A percentile compares a stretch with the other conserved stretches of the same genome.
These are phyloP conservation scores for Eruca vesicaria DNA, from an alignment of 441 rosid species.

Conservation along the genomic window DNA sequence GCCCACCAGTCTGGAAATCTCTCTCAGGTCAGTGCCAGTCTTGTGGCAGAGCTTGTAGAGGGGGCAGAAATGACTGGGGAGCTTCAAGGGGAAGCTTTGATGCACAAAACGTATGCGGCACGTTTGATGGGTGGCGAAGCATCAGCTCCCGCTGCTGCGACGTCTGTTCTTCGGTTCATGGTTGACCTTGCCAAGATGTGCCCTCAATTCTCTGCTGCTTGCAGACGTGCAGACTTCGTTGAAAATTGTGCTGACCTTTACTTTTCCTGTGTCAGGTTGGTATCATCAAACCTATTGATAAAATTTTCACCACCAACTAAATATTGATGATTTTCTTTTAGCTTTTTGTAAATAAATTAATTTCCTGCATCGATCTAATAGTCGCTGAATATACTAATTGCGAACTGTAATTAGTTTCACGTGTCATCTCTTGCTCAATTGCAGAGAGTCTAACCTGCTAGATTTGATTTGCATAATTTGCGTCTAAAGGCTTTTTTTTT, in stretches of 20 bases:
- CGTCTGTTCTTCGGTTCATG: conserved; percentile 98
- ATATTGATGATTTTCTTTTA: conserved; percentile 17
- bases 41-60: conserved; percentile 95
- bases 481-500: conserved; percentile 14
- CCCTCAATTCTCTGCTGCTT: conserved; percentile 91
- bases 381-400: background rate
- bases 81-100: conserved; percentile 99
- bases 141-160: conserved; percentile 99
- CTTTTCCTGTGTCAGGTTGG: conserved; percentile 98
- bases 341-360: background rate
- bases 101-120: conserved; percentile 99
- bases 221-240: conserved; percentile 92
- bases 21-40: conserved; percentile 87
- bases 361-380: background rate
- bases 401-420: conserved; percentile 7
- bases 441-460: conserved; percentile 18
- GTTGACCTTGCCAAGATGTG: conserved; percentile 99
- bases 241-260: conserved; percentile 96
- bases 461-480: conserved; percentile 12
- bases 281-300: conserved; percentile 29
- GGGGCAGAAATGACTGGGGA: conserved; percentile 96
- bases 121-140: conserved; percentile 99
- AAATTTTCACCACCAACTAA: conserved; percentile 15
- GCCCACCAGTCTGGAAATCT: conserved; percentile 95
- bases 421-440: conserved; percentile 11